Evolutionary conservation across 345 rosid genomes (phyloP).

Genomic region (Moringa oleifera): DNA sequence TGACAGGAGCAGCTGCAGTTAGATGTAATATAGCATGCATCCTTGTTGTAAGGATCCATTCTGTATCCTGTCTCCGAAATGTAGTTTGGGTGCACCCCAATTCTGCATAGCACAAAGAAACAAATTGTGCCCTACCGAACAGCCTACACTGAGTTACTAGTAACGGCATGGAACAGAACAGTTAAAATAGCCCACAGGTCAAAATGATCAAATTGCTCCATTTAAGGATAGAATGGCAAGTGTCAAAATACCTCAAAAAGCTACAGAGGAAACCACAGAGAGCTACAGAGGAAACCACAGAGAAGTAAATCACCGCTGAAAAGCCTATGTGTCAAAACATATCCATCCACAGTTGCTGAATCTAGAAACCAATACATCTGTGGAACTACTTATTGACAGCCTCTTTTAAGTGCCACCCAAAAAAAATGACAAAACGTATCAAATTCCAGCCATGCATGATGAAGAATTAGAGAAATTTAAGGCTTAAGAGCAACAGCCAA

Average conservation of each 20-base stretch:
- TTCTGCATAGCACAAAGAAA: too few species aligned
- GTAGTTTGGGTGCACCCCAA: too few species aligned
- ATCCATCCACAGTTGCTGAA: constrained; percentile 4
- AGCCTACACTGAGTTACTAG: not conserved
- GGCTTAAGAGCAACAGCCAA: constrained; percentile 77
- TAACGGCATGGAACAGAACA: not conserved
- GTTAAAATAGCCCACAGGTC: not conserved
- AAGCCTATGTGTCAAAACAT: not conserved
- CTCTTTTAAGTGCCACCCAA: constrained; percentile 22
- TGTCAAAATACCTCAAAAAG: constrained; percentile 7
- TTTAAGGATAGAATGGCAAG: not conserved
- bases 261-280: not conserved
- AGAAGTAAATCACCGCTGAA: not conserved
- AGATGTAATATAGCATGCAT: too few species aligned
- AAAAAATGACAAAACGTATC: constrained; percentile 6
- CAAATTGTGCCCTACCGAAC: too few species aligned
- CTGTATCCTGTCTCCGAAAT: too few species aligned
- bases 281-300: not conserved
- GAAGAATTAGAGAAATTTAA: constrained; percentile 17
- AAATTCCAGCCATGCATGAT: constrained; percentile 16
- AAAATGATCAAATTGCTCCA: not conserved
- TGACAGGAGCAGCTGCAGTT: not conserved
- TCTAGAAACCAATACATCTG: constrained; percentile 2
- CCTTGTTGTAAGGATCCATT: not conserved
- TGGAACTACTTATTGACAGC: constrained; percentile 44